Evolutionary conservation across 2,329 filamentous ascomycete species (phyloP).

Genomic region (Aspergillus sp.): DNA sequence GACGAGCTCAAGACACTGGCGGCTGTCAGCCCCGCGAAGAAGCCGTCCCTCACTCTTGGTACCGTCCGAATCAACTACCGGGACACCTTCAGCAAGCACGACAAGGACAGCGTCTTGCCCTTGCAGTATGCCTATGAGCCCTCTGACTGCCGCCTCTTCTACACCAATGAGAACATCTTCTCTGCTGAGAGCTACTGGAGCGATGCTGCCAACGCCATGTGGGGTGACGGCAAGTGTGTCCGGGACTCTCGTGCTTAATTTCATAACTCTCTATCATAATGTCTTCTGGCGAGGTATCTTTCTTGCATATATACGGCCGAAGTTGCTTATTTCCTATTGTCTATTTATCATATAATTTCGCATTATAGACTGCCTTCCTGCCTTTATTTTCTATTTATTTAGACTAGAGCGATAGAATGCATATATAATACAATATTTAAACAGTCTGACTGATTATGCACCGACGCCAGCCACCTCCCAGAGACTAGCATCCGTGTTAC

Average conservation of each 20-base stretch:
- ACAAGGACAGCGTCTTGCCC: constrained; percentile 42
- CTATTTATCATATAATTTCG: neutral
- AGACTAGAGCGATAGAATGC: neutral
- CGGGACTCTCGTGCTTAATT: neutral
- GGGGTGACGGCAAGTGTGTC: constrained; percentile 6
- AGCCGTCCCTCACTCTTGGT: neutral
- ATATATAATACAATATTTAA: neutral
- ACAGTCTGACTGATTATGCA: too few relatives aligned
- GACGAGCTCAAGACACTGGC: neutral
- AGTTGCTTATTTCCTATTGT: neutral
- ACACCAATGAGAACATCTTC: constrained; percentile 54
- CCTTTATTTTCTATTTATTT: too few relatives aligned
- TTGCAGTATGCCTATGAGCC: constrained; percentile 63
- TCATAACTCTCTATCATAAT: neutral
- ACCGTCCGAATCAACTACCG: constrained; percentile 40
- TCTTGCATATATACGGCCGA: too few relatives aligned
- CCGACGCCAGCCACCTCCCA: too few relatives aligned
- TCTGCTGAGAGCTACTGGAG: constrained; percentile 57
- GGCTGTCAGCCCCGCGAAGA: neutral
- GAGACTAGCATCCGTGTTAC: too few relatives aligned
- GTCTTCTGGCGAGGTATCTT: accelerated
- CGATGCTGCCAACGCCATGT: constrained; percentile 33
- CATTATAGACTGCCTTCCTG: neutral
- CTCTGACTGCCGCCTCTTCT: constrained; percentile 62
- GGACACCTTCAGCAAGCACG: constrained; percentile 47